phyloP scores from a whole-genome alignment of 2,329 filamentous ascomycete genomes.

The Fusarium beomiforme region DNA sequence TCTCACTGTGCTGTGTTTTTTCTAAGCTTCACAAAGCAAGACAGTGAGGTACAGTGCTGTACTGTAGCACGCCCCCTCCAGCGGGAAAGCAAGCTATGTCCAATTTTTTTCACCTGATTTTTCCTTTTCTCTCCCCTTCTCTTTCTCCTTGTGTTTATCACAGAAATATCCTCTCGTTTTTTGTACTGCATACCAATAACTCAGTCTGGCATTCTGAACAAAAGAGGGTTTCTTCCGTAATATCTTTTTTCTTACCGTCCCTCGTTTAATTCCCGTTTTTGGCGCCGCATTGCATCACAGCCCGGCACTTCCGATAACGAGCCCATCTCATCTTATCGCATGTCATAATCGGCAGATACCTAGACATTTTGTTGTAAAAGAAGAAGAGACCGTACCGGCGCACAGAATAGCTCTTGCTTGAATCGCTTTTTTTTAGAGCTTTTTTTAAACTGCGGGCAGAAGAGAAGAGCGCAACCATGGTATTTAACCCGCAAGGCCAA shows the following conservation, averaged over 20 bases:
- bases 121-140: not conserved
- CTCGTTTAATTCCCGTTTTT: conserved; percentile 29
- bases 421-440: not conserved
- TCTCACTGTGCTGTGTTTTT: conserved; percentile 8
- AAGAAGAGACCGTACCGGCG: not conserved
- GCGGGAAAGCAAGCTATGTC: not conserved
- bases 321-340: conserved; percentile 11
- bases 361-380: not conserved
- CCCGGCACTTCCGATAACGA: conserved; percentile 29
- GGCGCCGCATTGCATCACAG: conserved; percentile 14
- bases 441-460: not conserved
- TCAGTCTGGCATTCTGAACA: not conserved
- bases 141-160: not conserved
- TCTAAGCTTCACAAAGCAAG: not conserved
- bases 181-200: not conserved
- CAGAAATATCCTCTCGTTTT: conserved; percentile 28
- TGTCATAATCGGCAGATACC: conserved; percentile 4
- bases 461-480: conserved; percentile 13
- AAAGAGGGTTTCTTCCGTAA: conserved; percentile 11
- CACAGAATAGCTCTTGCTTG: not conserved
- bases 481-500: conserved; percentile 21
- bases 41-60: not conserved
- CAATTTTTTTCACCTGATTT: conserved; percentile 4
- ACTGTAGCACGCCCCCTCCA: not conserved
- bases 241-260: not conserved